Conservation (phyloP, 2,329 filamentous ascomycete species). For the Cladosporium sphaerospermum region DNA sequence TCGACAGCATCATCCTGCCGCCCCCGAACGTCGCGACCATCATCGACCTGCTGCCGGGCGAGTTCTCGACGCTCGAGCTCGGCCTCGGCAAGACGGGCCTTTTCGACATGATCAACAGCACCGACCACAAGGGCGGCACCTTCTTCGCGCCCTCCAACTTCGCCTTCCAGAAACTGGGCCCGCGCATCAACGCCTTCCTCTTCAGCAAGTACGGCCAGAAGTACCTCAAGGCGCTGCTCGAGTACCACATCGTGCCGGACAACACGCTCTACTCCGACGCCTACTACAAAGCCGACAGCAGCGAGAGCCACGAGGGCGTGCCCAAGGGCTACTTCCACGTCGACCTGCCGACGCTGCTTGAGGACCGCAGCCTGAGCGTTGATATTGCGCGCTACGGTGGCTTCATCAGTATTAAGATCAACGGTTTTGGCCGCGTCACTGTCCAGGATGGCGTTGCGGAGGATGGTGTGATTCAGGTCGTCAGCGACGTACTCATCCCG, state of each 20-base stretch:
- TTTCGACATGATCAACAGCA: conserved; percentile 50
- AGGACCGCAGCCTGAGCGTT: conserved; percentile 59
- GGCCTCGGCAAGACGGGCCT: conserved; percentile 71
- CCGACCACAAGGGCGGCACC: conserved; percentile 58
- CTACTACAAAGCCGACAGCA: conserved; percentile 52
- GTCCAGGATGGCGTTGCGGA: conserved; percentile 65
- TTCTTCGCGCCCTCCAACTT: conserved; percentile 75
- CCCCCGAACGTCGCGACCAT: conserved; percentile 61
- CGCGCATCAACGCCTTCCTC: conserved; percentile 71
- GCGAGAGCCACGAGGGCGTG: conserved; percentile 25
- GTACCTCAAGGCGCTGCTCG: conserved; percentile 69
- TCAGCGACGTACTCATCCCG: conserved; percentile 68
- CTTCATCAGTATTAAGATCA: conserved; percentile 66
- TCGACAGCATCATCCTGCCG: conserved; percentile 70
- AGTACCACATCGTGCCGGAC: conserved; percentile 71
- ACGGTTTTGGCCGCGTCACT: conserved; percentile 61
- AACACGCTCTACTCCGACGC: conserved; percentile 78
- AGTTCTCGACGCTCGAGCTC: conserved; percentile 73
- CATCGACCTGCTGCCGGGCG: conserved; percentile 57
- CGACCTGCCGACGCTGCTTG: conserved; percentile 67
- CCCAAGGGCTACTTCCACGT: conserved; percentile 54
- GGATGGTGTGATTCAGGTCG: conserved; percentile 78
- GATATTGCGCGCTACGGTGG: conserved; percentile 65
- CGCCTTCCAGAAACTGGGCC: conserved; percentile 72
- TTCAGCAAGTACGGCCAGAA: conserved; percentile 69